These are phyloP conservation scores for Pestalotiopsis sp. DNA, from an alignment of 2,329 filamentous ascomycete species.

Conservation along the genomic window DNA sequence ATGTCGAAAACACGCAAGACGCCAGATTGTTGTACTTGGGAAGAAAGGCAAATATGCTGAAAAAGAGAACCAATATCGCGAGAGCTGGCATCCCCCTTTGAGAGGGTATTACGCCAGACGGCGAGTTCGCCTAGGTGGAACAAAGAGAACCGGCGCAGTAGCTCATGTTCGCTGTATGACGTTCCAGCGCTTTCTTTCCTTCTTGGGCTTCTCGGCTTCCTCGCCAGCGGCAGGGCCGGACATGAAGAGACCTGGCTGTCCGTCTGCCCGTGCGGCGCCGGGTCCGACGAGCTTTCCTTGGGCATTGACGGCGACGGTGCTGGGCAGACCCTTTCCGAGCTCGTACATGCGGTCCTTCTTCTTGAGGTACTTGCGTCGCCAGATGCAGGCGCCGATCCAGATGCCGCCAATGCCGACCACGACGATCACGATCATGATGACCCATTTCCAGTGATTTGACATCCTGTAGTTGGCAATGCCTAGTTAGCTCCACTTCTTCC, in stretches of 20 bases:
- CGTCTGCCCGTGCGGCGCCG: slow-evolving; percentile 25
- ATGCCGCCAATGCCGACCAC: slow-evolving; percentile 67
- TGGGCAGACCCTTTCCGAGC: slow-evolving; percentile 43
- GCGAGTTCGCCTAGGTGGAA: neutral
- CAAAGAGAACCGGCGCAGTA: neutral
- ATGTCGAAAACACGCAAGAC: neutral
- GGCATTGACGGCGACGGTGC: slow-evolving; percentile 33
- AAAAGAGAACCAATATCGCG: neutral
- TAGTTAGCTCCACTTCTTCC: neutral
- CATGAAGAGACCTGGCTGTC: slow-evolving; percentile 38
- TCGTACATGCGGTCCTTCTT: slow-evolving; percentile 62
- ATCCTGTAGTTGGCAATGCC: slow-evolving; percentile 50
- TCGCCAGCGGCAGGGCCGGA: slow-evolving; percentile 30
- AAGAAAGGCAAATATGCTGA: neutral
- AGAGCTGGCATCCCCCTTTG: neutral
- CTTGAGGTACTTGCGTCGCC: slow-evolving; percentile 72
- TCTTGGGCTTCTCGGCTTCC: slow-evolving; percentile 38
- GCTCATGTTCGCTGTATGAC: slow-evolving; percentile 42
- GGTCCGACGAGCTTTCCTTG: slow-evolving; percentile 29
- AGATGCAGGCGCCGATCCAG: slow-evolving; percentile 67
- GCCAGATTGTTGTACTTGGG: neutral
- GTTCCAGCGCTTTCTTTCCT: slow-evolving; percentile 49
- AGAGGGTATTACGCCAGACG: neutral
- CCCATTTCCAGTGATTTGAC: slow-evolving; percentile 73
- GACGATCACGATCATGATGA: slow-evolving; percentile 77